phyloP scores from a whole-genome alignment of 495 filamentous ascomycete species.

The Margaritispora aquatica region DNA sequence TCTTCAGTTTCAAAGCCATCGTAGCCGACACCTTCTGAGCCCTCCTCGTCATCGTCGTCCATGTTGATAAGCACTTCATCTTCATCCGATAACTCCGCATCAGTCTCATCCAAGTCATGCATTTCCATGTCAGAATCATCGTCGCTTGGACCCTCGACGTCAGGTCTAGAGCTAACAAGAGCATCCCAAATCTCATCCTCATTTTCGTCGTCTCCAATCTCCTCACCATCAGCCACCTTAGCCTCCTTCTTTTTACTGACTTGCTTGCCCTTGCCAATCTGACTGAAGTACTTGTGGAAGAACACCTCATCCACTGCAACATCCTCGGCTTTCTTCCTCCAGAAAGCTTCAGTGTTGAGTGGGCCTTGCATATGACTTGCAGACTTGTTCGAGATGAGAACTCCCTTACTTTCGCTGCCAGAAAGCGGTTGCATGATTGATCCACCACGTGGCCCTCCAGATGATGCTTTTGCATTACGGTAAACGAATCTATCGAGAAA shows the following conservation, averaged over 20 bases:
- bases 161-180: conserved; percentile 71
- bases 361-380: conserved; percentile 42
- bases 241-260: conserved; percentile 45
- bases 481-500: conserved; percentile 98
- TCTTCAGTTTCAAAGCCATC: conserved; percentile 39
- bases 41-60: conserved; percentile 37
- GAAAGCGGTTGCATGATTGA: conserved; percentile 96
- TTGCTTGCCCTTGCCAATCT: conserved; percentile 62
- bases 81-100: conserved; percentile 37
- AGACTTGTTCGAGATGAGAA: conserved; percentile 47
- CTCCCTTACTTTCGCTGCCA: conserved; percentile 52
- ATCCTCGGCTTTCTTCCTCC: conserved; percentile 80
- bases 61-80: conserved; percentile 44
- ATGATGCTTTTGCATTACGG: conserved; percentile 71
- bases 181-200: conserved; percentile 91
- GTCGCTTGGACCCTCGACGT: conserved; percentile 62
- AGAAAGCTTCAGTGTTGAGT: conserved; percentile 86
- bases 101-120: conserved; percentile 31
- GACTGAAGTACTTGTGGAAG: conserved; percentile 94
- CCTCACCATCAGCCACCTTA: conserved; percentile 27
- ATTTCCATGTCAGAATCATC: conserved; percentile 39
- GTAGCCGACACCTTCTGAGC: conserved; percentile 33
- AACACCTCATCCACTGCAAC: conserved; percentile 89
- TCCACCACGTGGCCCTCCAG: conserved; percentile 54
- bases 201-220: conserved; percentile 47